phyloP scores from a whole-genome alignment of 352 stramenopile species.

The Phytophthora podocarpi region DNA sequence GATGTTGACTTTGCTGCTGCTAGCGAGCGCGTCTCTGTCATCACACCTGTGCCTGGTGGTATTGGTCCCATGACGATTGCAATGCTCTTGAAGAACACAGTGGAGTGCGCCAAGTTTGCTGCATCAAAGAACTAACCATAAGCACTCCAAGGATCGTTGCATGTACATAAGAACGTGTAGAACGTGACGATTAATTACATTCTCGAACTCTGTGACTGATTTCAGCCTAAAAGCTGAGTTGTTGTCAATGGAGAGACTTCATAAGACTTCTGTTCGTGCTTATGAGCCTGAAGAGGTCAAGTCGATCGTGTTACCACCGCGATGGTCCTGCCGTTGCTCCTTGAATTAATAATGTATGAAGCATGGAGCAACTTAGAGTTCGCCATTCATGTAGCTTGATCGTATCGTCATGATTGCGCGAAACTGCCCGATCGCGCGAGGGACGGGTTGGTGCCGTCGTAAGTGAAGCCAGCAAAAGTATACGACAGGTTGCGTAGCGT shows the following conservation, averaged over 20 bases:
- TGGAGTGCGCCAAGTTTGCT: slow-evolving; percentile 64
- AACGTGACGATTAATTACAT: slow-evolving; percentile 38
- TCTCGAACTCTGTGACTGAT: slow-evolving; percentile 8
- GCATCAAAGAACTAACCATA: slow-evolving; percentile 13
- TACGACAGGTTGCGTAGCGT: slow-evolving; percentile 84
- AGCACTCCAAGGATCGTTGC: slow-evolving; percentile 1
- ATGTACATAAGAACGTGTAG: slow-evolving; percentile 16
- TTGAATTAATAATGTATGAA: slow-evolving; percentile 36
- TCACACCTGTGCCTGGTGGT: slow-evolving; percentile 96
- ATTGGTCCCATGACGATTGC: slow-evolving; percentile 99
- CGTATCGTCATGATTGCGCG: slow-evolving; percentile 26
- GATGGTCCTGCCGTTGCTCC: not conserved
- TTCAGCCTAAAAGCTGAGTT: not conserved
- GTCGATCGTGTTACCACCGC: not conserved
- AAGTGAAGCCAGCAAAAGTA: slow-evolving; percentile 86
- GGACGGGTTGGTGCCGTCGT: slow-evolving; percentile 69
- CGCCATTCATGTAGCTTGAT: slow-evolving; percentile 25
- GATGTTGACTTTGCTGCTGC: slow-evolving; percentile 96
- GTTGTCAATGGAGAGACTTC: not conserved
- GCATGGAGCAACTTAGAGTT: slow-evolving; percentile 15
- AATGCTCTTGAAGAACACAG: slow-evolving; percentile 91
- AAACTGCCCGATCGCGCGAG: slow-evolving; percentile 43
- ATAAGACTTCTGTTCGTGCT: slow-evolving; percentile 4
- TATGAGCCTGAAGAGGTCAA: slow-evolving; percentile 3
- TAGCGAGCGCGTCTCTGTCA: slow-evolving; percentile 86